These are phyloP conservation scores for Mycena metata DNA, from an alignment of 768 basidiomycete species.

Conservation along the genomic window DNA sequence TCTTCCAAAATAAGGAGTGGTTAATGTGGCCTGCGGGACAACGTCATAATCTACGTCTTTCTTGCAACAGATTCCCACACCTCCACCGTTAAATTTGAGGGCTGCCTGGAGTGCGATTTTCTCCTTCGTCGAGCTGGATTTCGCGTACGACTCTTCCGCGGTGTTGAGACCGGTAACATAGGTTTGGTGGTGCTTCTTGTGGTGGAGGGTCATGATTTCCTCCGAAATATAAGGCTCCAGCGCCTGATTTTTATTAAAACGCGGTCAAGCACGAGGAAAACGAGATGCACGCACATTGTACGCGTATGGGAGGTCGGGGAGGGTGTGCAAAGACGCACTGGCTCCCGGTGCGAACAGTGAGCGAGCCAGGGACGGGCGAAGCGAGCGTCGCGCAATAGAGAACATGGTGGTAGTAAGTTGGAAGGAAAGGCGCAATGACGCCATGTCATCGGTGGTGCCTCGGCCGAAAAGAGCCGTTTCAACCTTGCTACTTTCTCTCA, in stretches of 20 bases:
- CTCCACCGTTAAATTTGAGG: constrained; percentile 98
- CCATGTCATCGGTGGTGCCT: neutral
- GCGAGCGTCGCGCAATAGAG: constrained; percentile 57
- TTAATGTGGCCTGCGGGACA: constrained; percentile 83
- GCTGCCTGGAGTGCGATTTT: constrained; percentile 90
- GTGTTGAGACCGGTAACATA: constrained; percentile 97
- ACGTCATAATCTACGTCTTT: constrained; percentile 6
- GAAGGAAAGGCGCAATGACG: neutral
- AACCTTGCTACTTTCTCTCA: neutral
- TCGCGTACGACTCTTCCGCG: constrained; percentile 87
- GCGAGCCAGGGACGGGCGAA: constrained; percentile 62
- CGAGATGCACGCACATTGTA: constrained; percentile 71
- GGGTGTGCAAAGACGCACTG: constrained; percentile 71
- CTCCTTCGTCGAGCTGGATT: constrained; percentile 74
- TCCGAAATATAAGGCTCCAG: constrained; percentile 93
- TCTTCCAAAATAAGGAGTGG: constrained; percentile 98
- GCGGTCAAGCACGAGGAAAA: constrained; percentile 11
- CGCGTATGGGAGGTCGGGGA: constrained; percentile 83
- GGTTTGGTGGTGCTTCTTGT: constrained; percentile 90
- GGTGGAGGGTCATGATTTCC: constrained; percentile 95
- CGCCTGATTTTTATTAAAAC: constrained; percentile 54
- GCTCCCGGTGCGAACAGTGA: constrained; percentile 57
- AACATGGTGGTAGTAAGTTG: constrained; percentile 57
- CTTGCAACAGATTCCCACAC: constrained; percentile 48
- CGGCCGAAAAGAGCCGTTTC: too few species aligned